phyloP scores from a whole-genome alignment of 768 basidiomycete species.

The Scleroderma citrinum region DNA sequence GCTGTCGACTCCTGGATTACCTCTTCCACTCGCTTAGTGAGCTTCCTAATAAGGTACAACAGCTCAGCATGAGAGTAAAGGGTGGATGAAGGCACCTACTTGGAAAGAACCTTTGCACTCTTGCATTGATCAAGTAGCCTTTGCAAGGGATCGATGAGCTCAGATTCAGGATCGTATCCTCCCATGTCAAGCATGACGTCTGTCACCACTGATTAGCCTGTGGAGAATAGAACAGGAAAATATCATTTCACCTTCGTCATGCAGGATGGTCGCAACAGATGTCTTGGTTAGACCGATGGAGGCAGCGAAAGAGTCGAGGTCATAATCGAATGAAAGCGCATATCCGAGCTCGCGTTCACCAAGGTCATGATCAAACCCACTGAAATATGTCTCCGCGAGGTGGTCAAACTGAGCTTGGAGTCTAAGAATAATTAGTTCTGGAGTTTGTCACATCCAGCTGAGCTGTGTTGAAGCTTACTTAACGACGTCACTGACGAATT shows the following conservation, averaged over 20 bases:
- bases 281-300: slow-evolving; percentile 89
- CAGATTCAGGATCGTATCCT: slow-evolving; percentile 66
- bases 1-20: slow-evolving; percentile 67
- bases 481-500: slow-evolving; percentile 84
- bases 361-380: slow-evolving; percentile 76
- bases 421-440: slow-evolving; percentile 36
- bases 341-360: slow-evolving; percentile 88
- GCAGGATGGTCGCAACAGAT: slow-evolving; percentile 61
- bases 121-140: slow-evolving; percentile 77
- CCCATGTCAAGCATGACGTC: slow-evolving; percentile 72
- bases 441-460: not conserved
- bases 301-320: slow-evolving; percentile 91
- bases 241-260: slow-evolving; percentile 62
- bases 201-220: slow-evolving; percentile 22
- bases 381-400: slow-evolving; percentile 82
- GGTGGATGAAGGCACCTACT: slow-evolving; percentile 38
- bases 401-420: slow-evolving; percentile 93
- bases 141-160: slow-evolving; percentile 78
- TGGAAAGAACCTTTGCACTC: slow-evolving; percentile 73
- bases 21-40: slow-evolving; percentile 81
- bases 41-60: slow-evolving; percentile 55
- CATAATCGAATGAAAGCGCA: slow-evolving; percentile 76
- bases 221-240: not conserved
- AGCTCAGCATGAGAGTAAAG: not conserved
- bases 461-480: slow-evolving; percentile 56